Conservation (phyloP, 192 early-diverging fungal genomes). For the Rhizophagus prolifer region DNA sequence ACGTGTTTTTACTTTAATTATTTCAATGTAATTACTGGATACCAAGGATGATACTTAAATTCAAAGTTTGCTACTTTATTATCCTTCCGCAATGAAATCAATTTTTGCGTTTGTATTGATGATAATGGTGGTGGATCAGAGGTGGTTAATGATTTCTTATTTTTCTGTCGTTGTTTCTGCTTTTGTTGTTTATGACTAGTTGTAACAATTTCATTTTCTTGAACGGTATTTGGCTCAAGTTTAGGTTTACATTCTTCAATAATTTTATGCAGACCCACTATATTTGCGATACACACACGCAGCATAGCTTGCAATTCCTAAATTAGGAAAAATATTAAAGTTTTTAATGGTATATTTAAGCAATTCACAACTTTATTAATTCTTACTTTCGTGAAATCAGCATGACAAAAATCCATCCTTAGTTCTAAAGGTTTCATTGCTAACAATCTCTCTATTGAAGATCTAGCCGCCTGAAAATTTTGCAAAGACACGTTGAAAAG, state of each 20-base stretch:
- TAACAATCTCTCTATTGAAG: constrained; percentile 3
- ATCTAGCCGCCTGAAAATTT: constrained; percentile 25
- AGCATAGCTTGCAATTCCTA: constrained; percentile 25
- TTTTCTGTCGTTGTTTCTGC: constrained; percentile 14
- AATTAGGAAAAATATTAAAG: not conserved
- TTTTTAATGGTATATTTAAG: not conserved
- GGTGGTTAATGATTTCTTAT: not conserved
- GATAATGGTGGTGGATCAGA: not conserved
- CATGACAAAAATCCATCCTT: constrained; percentile 16
- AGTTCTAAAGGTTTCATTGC: constrained; percentile 6
- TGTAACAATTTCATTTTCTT: not conserved
- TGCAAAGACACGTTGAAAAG: constrained; percentile 9
- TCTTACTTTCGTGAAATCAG: constrained; percentile 17
- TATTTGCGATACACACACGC: constrained; percentile 30
- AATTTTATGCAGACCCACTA: constrained; percentile 23
- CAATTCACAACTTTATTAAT: not conserved
- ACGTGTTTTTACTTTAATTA: not conserved
- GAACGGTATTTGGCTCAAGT: not conserved
- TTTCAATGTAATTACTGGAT: constrained; percentile 23
- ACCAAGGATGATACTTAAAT: constrained; percentile 34
- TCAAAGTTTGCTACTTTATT: constrained; percentile 20
- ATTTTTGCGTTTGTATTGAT: not conserved
- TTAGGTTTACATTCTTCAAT: constrained; percentile 8
- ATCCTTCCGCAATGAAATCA: not conserved
- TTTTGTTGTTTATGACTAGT: constrained; percentile 14